Evolutionary conservation across 805 yeast genomes (phyloP).

Genomic region (Wickerhamomyces silvicola): DNA sequence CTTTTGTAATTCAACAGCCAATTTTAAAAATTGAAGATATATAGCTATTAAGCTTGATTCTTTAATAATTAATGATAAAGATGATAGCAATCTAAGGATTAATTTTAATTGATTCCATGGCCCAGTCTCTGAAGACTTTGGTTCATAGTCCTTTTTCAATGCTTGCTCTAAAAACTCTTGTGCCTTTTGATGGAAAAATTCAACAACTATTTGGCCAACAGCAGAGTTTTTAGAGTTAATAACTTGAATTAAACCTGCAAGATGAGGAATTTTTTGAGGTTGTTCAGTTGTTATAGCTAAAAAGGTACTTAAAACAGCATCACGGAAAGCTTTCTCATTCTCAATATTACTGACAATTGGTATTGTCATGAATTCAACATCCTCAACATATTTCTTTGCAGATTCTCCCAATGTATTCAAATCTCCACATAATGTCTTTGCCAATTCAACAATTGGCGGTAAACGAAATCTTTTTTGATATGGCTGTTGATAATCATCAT

Average conservation of each 20-base stretch:
- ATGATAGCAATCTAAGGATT: conserved; percentile 60
- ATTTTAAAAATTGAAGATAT: conserved; percentile 44
- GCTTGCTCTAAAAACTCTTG: conserved; percentile 45
- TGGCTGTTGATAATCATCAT: conserved; percentile 20
- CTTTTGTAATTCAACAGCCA: conserved; percentile 51
- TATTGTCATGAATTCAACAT: conserved; percentile 58
- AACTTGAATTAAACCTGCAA: conserved; percentile 60
- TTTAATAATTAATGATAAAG: conserved; percentile 54
- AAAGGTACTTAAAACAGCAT: conserved; percentile 54
- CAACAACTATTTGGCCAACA: conserved; percentile 65
- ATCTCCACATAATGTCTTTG: conserved; percentile 42
- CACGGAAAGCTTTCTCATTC: conserved; percentile 52
- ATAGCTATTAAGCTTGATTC: conserved; percentile 43
- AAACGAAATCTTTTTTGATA: conserved; percentile 22
- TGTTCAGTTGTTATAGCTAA: conserved; percentile 74
- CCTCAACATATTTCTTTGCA: conserved; percentile 42
- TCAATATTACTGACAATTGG: conserved; percentile 64
- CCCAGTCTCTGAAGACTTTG: conserved; percentile 40
- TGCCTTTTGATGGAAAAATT: conserved; percentile 58
- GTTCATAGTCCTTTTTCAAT: conserved; percentile 19
- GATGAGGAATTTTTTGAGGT: conserved; percentile 79
- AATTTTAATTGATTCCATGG: conserved; percentile 68
- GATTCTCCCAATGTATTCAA: conserved; percentile 58
- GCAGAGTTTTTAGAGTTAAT: conserved; percentile 57
- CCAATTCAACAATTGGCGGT: conserved; percentile 41